phyloP scores from a whole-genome alignment of 2,329 filamentous ascomycete genomes.

The Cladosporium sphaerospermum region DNA sequence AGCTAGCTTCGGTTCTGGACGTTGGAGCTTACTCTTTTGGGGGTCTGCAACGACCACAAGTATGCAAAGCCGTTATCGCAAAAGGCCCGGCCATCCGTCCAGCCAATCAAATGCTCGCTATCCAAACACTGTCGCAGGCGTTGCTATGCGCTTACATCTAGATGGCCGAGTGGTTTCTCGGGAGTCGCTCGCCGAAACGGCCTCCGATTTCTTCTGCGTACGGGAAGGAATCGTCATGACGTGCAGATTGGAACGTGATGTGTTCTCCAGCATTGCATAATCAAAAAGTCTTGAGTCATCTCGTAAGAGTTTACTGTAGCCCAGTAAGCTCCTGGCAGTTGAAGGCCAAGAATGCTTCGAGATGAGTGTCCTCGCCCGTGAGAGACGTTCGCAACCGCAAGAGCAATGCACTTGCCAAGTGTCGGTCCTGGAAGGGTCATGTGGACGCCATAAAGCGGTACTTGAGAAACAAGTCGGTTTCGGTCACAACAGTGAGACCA shows the following conservation, averaged over 20 bases:
- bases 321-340: too few relatives aligned
- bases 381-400: too few relatives aligned
- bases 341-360: too few relatives aligned
- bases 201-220: background rate
- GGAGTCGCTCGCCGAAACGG: background rate
- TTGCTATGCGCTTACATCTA: constrained; percentile 4
- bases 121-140: constrained; percentile 3
- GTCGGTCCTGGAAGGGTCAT: too few relatives aligned
- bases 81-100: too few relatives aligned
- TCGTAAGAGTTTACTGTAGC: too few relatives aligned
- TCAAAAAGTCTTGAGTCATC: too few relatives aligned
- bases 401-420: too few relatives aligned
- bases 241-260: background rate
- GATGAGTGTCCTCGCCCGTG: too few relatives aligned
- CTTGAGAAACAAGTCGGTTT: background rate
- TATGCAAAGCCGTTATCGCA: background rate
- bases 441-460: background rate
- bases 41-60: background rate
- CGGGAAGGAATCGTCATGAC: background rate
- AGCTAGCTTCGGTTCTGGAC: constrained; percentile 3
- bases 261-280: too few relatives aligned
- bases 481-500: too few relatives aligned
- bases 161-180: background rate
- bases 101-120: background rate
- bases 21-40: constrained; percentile 3